Base-by-base conservation (phyloP, 257 asterid species). In the Solanum paucissectum region DNA sequence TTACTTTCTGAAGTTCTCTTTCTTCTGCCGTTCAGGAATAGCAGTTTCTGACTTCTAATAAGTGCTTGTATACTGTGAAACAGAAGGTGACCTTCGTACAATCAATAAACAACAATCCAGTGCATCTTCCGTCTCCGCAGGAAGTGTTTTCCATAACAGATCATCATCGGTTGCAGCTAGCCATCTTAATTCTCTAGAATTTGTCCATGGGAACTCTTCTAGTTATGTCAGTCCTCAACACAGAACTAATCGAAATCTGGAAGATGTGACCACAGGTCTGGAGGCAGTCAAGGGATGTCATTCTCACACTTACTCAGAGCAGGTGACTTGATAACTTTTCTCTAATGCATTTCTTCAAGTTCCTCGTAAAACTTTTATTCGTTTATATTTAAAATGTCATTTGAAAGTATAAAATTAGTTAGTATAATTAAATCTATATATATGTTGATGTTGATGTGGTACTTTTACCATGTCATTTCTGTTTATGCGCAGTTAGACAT, bases 401-500 rank as follows among this genome's bases (percentile, higher is more conserved):
- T 82, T 87, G 52, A n/a, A 20, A 46, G 85, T 85, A 40, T 66
- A 72, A 74, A 64, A 69, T 77, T 77, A 64, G 4, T 52, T 60
- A 38, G 4, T 46, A 34, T 9, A 86, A 32, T 68, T 58, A 86
- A 52, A 38, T 74, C 32, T 60, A 42, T 77, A 58, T 87, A 60
- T 55, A 82, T 52, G 36, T 55, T 29, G 12, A 9, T 88, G 83
- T 33, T 68, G 34, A 66, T 42, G 87, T 44, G 58, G 42, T 90
- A 60, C 84, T 89, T 86, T 87, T 86, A 62, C 13, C 34, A 83
- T 69, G 33, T 66, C 84, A 33, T 34, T 12, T 66, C 60, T 86
- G 12, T 85, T 79, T 88, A 62, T 88, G 58, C 89, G 87, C 96
- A 90, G 95, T 89, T 93, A 68, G 92, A 90, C 52, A 66, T 84